Percentiles rank a stretch among this genome's conserved stretches.
These are phyloP conservation scores for Lepiota subincarnata DNA, from an alignment of 768 basidiomycete species.

Conservation along the genomic window DNA sequence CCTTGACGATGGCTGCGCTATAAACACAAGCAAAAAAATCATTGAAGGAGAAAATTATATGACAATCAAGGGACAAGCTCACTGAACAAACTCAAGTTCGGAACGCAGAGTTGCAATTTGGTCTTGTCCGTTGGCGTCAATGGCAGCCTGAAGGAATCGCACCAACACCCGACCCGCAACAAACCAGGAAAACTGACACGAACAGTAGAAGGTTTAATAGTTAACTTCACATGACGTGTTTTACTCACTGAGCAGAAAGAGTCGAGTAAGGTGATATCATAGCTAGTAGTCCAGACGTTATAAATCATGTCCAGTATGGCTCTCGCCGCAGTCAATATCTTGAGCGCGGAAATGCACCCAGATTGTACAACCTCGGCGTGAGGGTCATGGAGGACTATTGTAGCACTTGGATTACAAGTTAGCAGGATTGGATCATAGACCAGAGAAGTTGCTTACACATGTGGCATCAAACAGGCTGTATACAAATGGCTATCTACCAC, in stretches of 20 bases:
- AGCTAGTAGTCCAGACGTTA: slow-evolving; percentile 64
- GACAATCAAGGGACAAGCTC: slow-evolving; percentile 18
- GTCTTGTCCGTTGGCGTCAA: slow-evolving; percentile 50
- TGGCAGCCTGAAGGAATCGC: slow-evolving; percentile 61
- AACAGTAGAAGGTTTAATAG: neutral
- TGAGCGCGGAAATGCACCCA: slow-evolving; percentile 65
- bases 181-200: slow-evolving; percentile 62
- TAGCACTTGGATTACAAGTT: slow-evolving; percentile 40
- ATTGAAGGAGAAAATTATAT: neutral
- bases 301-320: slow-evolving; percentile 66
- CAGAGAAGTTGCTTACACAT: slow-evolving; percentile 28
- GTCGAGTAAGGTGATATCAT: slow-evolving; percentile 65
- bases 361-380: slow-evolving; percentile 57
- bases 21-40: neutral
- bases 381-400: slow-evolving; percentile 71
- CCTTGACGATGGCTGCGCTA: slow-evolving; percentile 55
- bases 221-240: neutral
- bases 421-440: neutral
- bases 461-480: slow-evolving; percentile 38
- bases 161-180: slow-evolving; percentile 61
- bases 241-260: slow-evolving; percentile 60
- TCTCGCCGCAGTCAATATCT: slow-evolving; percentile 63
- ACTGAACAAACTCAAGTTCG: slow-evolving; percentile 72
- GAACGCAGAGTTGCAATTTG: slow-evolving; percentile 54
- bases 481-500: slow-evolving; percentile 60